Conservation (phyloP, 148 eudicot species). For the Dianthus caryophyllus region DNA sequence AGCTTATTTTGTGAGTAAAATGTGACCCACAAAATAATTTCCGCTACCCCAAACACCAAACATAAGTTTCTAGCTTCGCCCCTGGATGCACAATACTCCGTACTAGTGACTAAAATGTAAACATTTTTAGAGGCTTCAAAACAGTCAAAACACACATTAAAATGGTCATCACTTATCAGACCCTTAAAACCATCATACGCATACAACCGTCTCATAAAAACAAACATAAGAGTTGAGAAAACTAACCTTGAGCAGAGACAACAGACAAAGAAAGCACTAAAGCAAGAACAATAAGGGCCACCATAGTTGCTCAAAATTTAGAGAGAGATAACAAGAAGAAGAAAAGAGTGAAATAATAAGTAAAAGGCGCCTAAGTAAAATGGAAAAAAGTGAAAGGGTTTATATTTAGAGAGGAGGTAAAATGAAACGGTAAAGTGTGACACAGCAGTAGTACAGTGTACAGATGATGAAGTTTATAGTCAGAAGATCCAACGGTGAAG, state of each 20-base stretch:
- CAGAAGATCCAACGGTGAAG: slow-evolving; percentile 27
- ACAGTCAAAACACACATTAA: too few species aligned
- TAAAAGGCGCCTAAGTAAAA: too few species aligned
- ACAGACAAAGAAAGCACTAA: slow-evolving; percentile 18
- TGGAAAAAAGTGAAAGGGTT: too few species aligned
- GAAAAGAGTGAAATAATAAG: not conserved
- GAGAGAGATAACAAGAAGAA: not conserved
- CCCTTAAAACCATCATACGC: too few species aligned
- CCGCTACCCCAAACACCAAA: too few species aligned
- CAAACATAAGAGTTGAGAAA: not conserved
- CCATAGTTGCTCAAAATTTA: not conserved
- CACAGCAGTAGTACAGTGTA: not conserved
- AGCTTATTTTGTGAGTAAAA: too few species aligned
- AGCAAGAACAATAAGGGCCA: slow-evolving; percentile 9
- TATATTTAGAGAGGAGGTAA: not conserved
- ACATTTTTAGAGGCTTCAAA: too few species aligned
- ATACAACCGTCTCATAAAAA: not conserved
- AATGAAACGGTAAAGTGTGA: not conserved
- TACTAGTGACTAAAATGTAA: too few species aligned
- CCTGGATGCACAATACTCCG: too few species aligned
- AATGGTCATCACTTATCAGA: not conserved
- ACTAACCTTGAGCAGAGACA: slow-evolving; percentile 26
- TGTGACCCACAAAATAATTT: too few species aligned
- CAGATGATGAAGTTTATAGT: slow-evolving; percentile 21
- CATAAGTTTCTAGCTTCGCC: too few species aligned